These are phyloP conservation scores for Sclerotinia borealis DNA, from an alignment of 2,329 filamentous ascomycete species.

Conservation along the genomic window DNA sequence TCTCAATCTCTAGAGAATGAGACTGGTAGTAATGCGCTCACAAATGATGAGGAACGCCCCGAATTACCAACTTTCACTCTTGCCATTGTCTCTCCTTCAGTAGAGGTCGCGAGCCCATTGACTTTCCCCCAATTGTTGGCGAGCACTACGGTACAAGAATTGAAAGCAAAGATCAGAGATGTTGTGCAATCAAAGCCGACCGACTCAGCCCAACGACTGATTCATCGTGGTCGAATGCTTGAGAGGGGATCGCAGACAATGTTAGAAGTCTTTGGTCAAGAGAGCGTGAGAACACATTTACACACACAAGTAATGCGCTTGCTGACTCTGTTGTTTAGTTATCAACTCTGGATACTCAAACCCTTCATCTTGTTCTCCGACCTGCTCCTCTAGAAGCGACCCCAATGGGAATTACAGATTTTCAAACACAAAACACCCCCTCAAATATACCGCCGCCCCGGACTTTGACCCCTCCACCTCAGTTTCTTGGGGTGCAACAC, in stretches of 20 bases:
- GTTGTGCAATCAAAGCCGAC: slow-evolving; percentile 43
- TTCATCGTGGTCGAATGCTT: slow-evolving; percentile 53
- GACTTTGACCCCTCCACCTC: slow-evolving; percentile 11
- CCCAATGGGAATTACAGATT: slow-evolving; percentile 6
- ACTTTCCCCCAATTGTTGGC: slow-evolving; percentile 43
- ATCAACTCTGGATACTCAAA: slow-evolving; percentile 42
- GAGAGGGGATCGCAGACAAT: slow-evolving; percentile 50
- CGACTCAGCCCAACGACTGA: slow-evolving; percentile 52
- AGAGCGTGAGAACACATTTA: slow-evolving; percentile 32
- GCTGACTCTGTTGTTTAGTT: slow-evolving; percentile 33
- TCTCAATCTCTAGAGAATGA: slow-evolving; percentile 17
- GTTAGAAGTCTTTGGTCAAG: slow-evolving; percentile 50
- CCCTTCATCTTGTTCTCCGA: slow-evolving; percentile 48
- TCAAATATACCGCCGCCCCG: neutral
- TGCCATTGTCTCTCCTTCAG: slow-evolving; percentile 53
- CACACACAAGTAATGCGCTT: slow-evolving; percentile 5
- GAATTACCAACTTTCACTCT: slow-evolving; percentile 42
- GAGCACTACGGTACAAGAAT: slow-evolving; percentile 47
- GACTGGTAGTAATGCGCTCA: slow-evolving; percentile 15
- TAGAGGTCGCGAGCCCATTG: slow-evolving; percentile 46
- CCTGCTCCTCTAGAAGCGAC: slow-evolving; percentile 29
- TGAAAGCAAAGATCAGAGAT: slow-evolving; percentile 54
- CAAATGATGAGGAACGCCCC: slow-evolving; percentile 20
- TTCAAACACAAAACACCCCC: slow-evolving; percentile 3
- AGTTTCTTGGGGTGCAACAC: slow-evolving; percentile 22